Evolutionary conservation across 2,329 filamentous ascomycete genomes (phyloP).

Genomic region (Talaromyces sp.): DNA sequence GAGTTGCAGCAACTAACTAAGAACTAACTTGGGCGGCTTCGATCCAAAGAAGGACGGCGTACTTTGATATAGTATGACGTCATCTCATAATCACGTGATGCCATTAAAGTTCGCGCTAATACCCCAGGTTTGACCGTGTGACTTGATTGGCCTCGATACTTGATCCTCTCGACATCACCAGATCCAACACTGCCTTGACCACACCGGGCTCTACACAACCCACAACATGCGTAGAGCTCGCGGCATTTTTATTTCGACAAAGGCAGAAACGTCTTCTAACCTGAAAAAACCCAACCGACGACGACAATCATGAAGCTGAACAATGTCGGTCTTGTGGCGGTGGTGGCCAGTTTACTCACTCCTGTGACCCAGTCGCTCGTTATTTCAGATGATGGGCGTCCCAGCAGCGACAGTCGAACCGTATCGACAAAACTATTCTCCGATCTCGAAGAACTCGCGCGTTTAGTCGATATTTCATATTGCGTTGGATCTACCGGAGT

Average conservation of each 20-base stretch:
- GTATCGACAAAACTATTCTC: conserved; percentile 65
- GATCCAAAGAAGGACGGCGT: neutral
- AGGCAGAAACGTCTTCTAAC: neutral
- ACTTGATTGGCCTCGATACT: neutral
- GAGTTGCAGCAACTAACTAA: too few species aligned
- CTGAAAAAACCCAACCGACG: neutral
- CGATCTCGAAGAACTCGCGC: conserved; percentile 80
- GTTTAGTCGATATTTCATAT: conserved; percentile 89
- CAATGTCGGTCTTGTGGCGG: neutral
- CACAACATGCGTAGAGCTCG: neutral
- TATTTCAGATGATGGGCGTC: neutral
- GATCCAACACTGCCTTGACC: neutral
- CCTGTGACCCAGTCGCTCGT: neutral
- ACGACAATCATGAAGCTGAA: neutral
- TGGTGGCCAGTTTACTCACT: neutral
- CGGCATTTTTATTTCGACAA: neutral
- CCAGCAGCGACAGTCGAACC: neutral
- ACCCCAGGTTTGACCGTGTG: neutral
- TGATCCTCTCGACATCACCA: neutral
- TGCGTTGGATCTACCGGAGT: conserved; percentile 85
- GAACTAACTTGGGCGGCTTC: neutral
- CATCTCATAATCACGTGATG: neutral
- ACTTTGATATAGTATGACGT: too few species aligned
- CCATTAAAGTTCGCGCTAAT: neutral
- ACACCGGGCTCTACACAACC: neutral